Evolutionary conservation across 495 filamentous ascomycete species (phyloP), one percentile per base, ranked within the genome.

Genomic region (Corynascus novoguineensis): DNA sequence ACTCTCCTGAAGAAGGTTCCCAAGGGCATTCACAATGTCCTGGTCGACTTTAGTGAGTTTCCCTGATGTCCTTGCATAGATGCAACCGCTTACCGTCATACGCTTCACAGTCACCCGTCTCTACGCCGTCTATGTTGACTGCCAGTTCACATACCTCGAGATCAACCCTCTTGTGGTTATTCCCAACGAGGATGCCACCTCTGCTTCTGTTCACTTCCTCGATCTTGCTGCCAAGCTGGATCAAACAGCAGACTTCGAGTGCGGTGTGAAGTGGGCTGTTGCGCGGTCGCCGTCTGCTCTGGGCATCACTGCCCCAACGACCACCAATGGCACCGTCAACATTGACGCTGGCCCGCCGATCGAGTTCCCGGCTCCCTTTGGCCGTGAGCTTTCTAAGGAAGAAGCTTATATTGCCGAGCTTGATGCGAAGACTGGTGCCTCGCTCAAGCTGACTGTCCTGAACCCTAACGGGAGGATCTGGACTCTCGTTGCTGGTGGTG

Each of bases 91-190:
- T 0, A 49, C 45, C n/a, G n/a, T 46, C 11, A 37, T 15, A 22
- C 5, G n/a, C 27, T 9, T 17, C 14, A 22, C 21, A 69, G 67
- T 73, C 60, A 64, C 65, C n/a, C 71, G 71, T 31, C 83, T 92
- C 41, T 97, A 97, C 69, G 92, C 90, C 68, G 93, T 99, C 79
- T 99, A 97, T 66, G 93, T 99, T 53, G 93, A 99, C 81, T 95
- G 89, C 86, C 93, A 99, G 77, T 99, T 99, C 82, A 97, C 93
- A 68, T 97, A 97, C 79, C 91, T 99, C 59, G 93, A 99, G 77
- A 99, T 99, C 82, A 99, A 99, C 81, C 93, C 93, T 52, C 77
- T 99, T 58, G 93, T 99, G 53, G 93, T 96, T 67, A 92, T 99
- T 65, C 93, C 93, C 69, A 99, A 97, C 77, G 85, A 83, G 57